Evolutionary conservation across 176 grass and related monocot species (phyloP), one percentile per base, ranked within the genome.

Genomic region (Phragmites australis): DNA sequence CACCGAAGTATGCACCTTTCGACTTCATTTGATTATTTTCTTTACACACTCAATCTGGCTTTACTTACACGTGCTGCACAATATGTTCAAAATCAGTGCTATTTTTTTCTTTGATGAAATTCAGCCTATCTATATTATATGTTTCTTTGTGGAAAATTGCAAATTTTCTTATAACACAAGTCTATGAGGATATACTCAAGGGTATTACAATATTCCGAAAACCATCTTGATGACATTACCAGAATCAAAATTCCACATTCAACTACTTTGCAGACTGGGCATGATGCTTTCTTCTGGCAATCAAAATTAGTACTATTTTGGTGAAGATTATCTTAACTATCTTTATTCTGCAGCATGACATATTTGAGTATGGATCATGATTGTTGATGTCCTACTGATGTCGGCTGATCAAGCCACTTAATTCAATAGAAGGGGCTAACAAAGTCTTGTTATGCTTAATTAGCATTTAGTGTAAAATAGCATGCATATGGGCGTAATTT

Each of bases 1-100:
- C 78, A 52, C 54, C 37, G 62, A 85, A 65, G 95, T 93, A 85
- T 78, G 81, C 78, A 43, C 48, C 64, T 87, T 85, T 65, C 43
- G 69, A 61, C 64, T 61, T 41, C 30, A 18, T 69, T 26, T 80
- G 15, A 40, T 79, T 79, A 10, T 72, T 84, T 66, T 74, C 42
- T 75, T 80, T 69, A 41, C 29, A 34, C 32, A 30, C 4, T 29
- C 61, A 42, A 17, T 25, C 34, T 27, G 3, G 42, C 44, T 73
- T 49, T 74, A 49, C 18, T 74, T 74, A 42, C 19, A 5, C 41
- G 58, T 70, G 61, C 42, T 31, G 51, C 53, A 23, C 3, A 8
- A 14, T 44, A 43, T 53, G 13, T 55, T 41, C 44, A 83, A 77
- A 78, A 77, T 2, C 37, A 47, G 41, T 73, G 51, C 13, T 21